Conservation (phyloP, 2,329 filamentous ascomycete species). For the Penicillium sumatraense region DNA sequence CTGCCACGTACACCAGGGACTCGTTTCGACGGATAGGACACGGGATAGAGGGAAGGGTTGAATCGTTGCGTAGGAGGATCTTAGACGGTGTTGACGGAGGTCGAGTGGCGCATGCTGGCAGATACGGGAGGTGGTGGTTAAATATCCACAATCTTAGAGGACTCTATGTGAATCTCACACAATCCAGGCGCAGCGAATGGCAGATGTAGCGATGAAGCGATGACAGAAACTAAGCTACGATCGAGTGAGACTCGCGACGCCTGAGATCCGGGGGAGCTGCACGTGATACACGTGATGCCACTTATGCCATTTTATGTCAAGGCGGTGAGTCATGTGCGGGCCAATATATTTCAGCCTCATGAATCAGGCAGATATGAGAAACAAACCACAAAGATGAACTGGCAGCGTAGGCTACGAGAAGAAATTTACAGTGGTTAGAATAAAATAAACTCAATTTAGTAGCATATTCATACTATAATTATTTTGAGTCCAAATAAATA, state of each 20-base stretch:
- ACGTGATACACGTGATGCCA: no score
- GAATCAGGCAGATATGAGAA: no score
- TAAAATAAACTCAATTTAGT: no score
- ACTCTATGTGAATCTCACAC: not conserved
- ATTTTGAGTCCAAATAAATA: no score
- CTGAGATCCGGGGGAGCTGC: not conserved
- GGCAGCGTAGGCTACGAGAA: no score
- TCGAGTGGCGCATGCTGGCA: constrained; percentile 23
- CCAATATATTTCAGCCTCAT: no score
- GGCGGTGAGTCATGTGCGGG: no score
- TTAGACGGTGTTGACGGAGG: constrained; percentile 12
- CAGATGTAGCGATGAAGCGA: not conserved
- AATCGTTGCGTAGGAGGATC: constrained; percentile 10
- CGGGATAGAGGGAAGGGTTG: not conserved
- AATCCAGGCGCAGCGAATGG: not conserved
- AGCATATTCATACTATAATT: no score
- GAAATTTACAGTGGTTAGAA: no score
- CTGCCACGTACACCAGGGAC: no score
- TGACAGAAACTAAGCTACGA: not conserved
- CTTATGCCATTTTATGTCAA: no score
- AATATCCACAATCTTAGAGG: not conserved
- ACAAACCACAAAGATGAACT: no score
- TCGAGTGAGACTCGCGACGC: not conserved
- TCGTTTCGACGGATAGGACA: not conserved
- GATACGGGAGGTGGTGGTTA: not conserved